Conservation (phyloP, 2,329 filamentous ascomycete species). For the Diaporthe capsici region DNA sequence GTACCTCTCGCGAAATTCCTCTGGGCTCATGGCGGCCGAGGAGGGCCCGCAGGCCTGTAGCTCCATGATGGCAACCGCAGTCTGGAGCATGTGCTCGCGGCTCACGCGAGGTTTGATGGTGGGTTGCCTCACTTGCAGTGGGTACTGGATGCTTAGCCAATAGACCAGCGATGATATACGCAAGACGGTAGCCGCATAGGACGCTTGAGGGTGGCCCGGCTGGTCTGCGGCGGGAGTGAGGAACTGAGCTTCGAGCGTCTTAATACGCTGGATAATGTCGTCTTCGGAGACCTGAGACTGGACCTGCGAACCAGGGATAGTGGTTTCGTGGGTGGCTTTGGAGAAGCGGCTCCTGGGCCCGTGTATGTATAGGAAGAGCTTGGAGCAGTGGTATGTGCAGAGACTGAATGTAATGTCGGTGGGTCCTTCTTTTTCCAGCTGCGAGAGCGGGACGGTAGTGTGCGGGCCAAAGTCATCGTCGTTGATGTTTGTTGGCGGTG, state of each 20-base stretch:
- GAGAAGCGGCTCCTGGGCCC: slow-evolving; percentile 49
- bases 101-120: slow-evolving; percentile 52
- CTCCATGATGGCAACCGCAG: slow-evolving; percentile 63
- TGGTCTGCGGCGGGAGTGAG: slow-evolving; percentile 49
- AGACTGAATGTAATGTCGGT: slow-evolving; percentile 59
- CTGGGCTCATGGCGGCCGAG: slow-evolving; percentile 49
- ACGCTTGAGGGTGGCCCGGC: slow-evolving; percentile 51
- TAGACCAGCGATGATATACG: slow-evolving; percentile 61
- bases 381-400: slow-evolving; percentile 57
- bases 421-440: slow-evolving; percentile 49
- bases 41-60: slow-evolving; percentile 51
- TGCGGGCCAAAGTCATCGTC: slow-evolving; percentile 64
- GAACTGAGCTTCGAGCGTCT: slow-evolving; percentile 56
- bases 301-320: slow-evolving; percentile 1
- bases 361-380: slow-evolving; percentile 56
- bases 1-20: slow-evolving; percentile 51
- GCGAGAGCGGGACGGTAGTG: slow-evolving; percentile 51
- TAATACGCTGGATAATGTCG: slow-evolving; percentile 56
- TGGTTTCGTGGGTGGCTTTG: slow-evolving; percentile 38
- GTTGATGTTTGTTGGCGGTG: slow-evolving; percentile 66
- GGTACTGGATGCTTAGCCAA: slow-evolving; percentile 63
- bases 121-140: slow-evolving; percentile 53
- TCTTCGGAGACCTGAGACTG: slow-evolving; percentile 52
- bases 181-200: slow-evolving; percentile 56
- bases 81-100: slow-evolving; percentile 60